phyloP scores from a whole-genome alignment of 2,329 filamentous ascomycete genomes.

The Mariannaea elegans region DNA sequence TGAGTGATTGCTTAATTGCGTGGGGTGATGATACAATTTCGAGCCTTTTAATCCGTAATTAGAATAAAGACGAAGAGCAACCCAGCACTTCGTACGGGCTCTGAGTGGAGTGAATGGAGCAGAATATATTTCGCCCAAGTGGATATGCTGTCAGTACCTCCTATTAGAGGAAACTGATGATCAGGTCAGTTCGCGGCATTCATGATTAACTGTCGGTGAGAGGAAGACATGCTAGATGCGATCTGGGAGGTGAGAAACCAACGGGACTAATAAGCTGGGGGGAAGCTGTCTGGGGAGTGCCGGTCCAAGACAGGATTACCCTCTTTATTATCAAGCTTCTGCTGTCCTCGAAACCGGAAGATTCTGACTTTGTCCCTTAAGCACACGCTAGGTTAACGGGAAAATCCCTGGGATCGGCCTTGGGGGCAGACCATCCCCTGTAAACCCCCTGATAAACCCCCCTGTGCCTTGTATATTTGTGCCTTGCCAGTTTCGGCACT shows the following conservation, averaged over 20 bases:
- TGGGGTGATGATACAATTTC: not conserved
- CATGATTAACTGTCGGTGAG: not conserved
- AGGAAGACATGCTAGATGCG: not conserved
- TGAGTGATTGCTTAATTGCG: slow-evolving; percentile 1
- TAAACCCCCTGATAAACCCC: slow-evolving; percentile 8
- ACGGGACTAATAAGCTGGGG: not conserved
- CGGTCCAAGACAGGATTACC: not conserved
- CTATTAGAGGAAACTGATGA: not conserved
- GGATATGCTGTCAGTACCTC: not conserved
- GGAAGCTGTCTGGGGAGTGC: not conserved
- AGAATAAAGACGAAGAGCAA: not conserved
- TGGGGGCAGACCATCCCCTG: slow-evolving; percentile 8
- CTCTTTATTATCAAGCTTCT: not conserved
- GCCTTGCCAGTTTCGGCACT: slow-evolving; percentile 29
- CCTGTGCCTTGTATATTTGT: not conserved
- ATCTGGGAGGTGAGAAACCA: not conserved
- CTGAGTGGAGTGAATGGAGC: not conserved
- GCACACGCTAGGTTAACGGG: slow-evolving; percentile 10
- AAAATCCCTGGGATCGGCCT: slow-evolving; percentile 15
- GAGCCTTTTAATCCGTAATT: not conserved
- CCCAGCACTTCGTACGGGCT: not conserved
- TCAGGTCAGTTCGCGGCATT: not conserved
- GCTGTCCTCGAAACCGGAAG: not conserved
- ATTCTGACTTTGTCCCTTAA: slow-evolving; percentile 3
- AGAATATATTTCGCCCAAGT: not conserved